These are phyloP conservation scores for Pythium sp. DNA, from an alignment of 352 stramenopile species.

Conservation along the genomic window DNA sequence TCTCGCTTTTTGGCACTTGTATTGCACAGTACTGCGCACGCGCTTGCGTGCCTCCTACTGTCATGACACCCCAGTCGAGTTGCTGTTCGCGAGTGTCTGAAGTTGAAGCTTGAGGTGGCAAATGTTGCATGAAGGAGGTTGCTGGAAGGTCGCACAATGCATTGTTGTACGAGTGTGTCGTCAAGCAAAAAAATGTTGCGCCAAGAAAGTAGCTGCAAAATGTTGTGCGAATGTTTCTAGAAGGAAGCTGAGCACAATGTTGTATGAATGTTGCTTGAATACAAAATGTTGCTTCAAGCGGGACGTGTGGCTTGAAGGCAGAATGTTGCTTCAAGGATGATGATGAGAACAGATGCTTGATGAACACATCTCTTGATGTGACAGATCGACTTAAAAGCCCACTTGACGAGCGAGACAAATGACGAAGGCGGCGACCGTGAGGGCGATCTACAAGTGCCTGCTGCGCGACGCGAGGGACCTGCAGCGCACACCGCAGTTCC, in stretches of 20 bases:
- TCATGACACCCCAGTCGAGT: too few relatives aligned
- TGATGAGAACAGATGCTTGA: neutral
- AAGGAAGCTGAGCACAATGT: neutral
- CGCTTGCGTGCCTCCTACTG: too few relatives aligned
- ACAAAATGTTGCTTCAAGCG: neutral
- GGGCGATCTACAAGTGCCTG: slow-evolving; percentile 67
- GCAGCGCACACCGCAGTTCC: slow-evolving; percentile 56
- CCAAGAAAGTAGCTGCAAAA: too few relatives aligned
- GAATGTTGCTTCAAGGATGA: neutral
- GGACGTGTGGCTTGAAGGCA: neutral
- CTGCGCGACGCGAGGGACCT: slow-evolving; percentile 58
- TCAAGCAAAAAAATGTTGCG: neutral
- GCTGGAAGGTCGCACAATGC: neutral
- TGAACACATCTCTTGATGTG: neutral
- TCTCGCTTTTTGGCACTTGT: too few relatives aligned
- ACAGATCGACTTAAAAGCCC: neutral
- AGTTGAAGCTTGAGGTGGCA: too few relatives aligned
- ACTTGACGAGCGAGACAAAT: slow-evolving; percentile 7
- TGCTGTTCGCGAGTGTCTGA: too few relatives aligned
- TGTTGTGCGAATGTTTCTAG: neutral
- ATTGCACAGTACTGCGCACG: too few relatives aligned
- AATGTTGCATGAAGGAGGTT: neutral
- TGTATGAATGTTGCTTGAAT: neutral
- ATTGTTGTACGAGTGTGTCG: neutral
- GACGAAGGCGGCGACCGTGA: slow-evolving; percentile 36